A percentile compares a stretch with the other conserved stretches of the same genome.
phyloP scores from a whole-genome alignment of 768 basidiomycete genomes.

The Podaxis pistillaris region DNA sequence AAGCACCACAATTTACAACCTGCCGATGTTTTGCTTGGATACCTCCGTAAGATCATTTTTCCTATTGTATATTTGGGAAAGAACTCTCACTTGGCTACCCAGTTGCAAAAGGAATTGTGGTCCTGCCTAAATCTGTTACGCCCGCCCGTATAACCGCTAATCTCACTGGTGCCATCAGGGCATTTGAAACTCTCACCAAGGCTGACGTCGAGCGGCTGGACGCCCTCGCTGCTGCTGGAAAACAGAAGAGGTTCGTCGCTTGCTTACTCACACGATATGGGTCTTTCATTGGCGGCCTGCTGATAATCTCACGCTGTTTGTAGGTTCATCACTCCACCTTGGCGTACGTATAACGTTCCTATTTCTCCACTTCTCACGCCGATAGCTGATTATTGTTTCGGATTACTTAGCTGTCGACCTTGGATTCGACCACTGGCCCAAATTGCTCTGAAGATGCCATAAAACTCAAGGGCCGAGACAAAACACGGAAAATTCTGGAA shows the following conservation, averaged over 20 bases:
- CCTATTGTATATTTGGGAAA: background rate
- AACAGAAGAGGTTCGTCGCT: conserved; percentile 53
- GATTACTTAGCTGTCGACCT: conserved; percentile 52
- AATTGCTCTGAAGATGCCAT: conserved; percentile 13
- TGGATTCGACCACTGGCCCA: conserved; percentile 68
- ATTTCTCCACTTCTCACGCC: conserved; percentile 7
- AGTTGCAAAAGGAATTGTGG: conserved; percentile 65
- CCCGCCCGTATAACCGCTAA: conserved; percentile 64
- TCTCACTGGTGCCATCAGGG: conserved; percentile 48
- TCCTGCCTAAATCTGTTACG: conserved; percentile 79
- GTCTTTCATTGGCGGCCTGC: conserved; percentile 5
- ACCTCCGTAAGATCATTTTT: conserved; percentile 45
- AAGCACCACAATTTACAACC: conserved; percentile 51
- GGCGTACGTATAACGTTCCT: conserved; percentile 49
- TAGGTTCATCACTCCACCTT: conserved; percentile 63
- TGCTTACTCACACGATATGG: conserved; percentile 4
- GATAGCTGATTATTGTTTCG: conserved; percentile 16
- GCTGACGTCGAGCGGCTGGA: conserved; percentile 59
- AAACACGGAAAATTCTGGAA: background rate
- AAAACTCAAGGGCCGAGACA: background rate
- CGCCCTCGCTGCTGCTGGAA: conserved; percentile 54
- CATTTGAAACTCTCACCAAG: conserved; percentile 41
- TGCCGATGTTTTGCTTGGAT: conserved; percentile 60
- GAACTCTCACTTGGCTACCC: conserved; percentile 12
- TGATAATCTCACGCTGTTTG: background rate